A percentile compares a stretch with the other conserved stretches of the same genome.
These are phyloP conservation scores for Agaricales sp. DNA, from an alignment of 1,284 basidiomycete species.

Conservation along the genomic window DNA sequence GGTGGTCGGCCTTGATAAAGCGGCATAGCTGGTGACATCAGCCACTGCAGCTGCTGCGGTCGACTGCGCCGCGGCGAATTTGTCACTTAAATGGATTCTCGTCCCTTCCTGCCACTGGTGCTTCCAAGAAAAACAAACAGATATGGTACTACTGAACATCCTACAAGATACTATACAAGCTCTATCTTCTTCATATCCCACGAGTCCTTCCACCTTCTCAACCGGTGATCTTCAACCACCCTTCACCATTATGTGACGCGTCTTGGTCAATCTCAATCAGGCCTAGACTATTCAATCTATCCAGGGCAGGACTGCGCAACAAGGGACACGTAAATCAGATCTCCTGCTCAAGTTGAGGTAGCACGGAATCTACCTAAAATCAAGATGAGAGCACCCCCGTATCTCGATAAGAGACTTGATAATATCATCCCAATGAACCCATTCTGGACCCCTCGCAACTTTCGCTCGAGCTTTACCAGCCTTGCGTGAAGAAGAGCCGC, in stretches of 20 bases:
- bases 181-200: too few relatives aligned
- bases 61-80: not conserved
- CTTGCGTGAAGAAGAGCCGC: not conserved
- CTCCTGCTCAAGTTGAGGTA: not conserved
- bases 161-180: too few relatives aligned
- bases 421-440: not conserved
- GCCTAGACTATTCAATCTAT: not conserved
- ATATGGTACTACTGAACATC: too few relatives aligned
- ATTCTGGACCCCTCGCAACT: not conserved
- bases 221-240: not conserved
- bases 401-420: not conserved
- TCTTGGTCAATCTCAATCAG: slow-evolving; percentile 1
- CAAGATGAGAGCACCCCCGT: not conserved
- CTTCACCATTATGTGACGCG: not conserved
- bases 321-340: not conserved
- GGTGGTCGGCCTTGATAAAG: not conserved
- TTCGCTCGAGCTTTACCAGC: not conserved
- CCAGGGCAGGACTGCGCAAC: not conserved
- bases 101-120: too few relatives aligned
- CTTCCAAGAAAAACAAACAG: too few relatives aligned
- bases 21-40: not conserved
- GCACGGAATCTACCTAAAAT: not conserved
- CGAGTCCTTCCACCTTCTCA: not conserved
- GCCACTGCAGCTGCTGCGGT: not conserved
- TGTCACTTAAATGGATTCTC: too few relatives aligned